Evolutionary conservation across 257 asterid genomes (phyloP).

Genomic region (Solanum acaule): DNA sequence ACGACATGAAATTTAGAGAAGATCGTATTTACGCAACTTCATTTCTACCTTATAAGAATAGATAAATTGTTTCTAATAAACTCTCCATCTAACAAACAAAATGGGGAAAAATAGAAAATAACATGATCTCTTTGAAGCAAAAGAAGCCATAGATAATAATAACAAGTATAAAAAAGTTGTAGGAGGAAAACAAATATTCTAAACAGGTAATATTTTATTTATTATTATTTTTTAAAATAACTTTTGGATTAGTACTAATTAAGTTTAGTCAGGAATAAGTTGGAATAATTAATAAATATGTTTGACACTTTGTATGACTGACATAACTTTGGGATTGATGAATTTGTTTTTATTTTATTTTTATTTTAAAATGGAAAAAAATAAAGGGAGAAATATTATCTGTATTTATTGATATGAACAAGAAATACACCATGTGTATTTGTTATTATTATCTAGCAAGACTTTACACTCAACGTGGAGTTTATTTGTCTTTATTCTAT

Average conservation of each 20-base stretch:
- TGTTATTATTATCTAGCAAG: neutral
- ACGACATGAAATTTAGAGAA: neutral
- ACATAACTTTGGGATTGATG: slow-evolving; percentile 26
- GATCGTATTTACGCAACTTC: accelerated
- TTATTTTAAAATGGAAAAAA: neutral
- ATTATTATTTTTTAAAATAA: too few relatives aligned
- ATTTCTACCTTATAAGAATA: accelerated
- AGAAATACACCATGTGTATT: neutral
- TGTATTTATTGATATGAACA: neutral
- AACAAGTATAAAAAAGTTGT: neutral
- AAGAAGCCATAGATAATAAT: neutral
- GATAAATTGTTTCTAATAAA: neutral
- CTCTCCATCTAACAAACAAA: neutral
- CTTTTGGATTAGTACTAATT: neutral
- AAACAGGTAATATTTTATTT: too few relatives aligned
- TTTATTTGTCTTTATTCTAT: neutral
- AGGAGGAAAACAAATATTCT: neutral
- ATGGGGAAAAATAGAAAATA: neutral
- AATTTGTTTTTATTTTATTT: neutral
- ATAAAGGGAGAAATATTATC: neutral
- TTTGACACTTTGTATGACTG: slow-evolving; percentile 8
- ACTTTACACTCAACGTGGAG: neutral
- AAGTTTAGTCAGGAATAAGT: neutral
- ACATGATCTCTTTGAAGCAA: neutral
- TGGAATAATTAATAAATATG: neutral